Conservation (phyloP, 148 eudicot genomes). For the Nepenthes gracilis region DNA sequence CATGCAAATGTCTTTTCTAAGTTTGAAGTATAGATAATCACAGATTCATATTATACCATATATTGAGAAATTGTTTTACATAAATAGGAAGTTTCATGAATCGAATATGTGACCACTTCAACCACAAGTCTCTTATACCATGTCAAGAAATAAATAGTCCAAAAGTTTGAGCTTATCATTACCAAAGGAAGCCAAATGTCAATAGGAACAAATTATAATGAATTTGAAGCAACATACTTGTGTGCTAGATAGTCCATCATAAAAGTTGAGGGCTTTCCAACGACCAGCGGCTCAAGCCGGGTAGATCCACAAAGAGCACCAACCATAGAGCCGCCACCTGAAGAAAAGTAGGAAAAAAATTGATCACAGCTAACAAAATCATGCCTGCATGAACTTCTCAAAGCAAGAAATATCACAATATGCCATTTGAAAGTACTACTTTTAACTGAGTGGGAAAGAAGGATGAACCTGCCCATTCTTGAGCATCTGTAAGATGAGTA, state of each 20-base stretch:
- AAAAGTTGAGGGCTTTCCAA: slow-evolving; percentile 90
- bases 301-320: slow-evolving; percentile 83
- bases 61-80: no score
- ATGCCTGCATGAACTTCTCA: not conserved
- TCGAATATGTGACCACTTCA: no score
- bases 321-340: slow-evolving; percentile 99
- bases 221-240: slow-evolving; percentile 31
- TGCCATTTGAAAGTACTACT: not conserved
- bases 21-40: no score
- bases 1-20: no score
- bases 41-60: no score
- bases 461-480: slow-evolving; percentile 89
- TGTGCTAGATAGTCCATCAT: slow-evolving; percentile 71
- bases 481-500: slow-evolving; percentile 95
- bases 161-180: no score
- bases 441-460: not conserved
- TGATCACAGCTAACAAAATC: not conserved
- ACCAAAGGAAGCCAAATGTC: no score
- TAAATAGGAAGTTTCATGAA: no score
- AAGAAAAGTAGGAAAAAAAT: not conserved
- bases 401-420: not conserved
- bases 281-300: slow-evolving; percentile 74
- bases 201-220: not conserved
- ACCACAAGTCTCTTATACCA: no score
- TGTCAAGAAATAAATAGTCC: no score